A percentile compares a stretch with the other conserved stretches of the same genome.
phyloP scores from a whole-genome alignment of 2,329 filamentous ascomycete genomes.

The Fonsecaea pedrosoi region DNA sequence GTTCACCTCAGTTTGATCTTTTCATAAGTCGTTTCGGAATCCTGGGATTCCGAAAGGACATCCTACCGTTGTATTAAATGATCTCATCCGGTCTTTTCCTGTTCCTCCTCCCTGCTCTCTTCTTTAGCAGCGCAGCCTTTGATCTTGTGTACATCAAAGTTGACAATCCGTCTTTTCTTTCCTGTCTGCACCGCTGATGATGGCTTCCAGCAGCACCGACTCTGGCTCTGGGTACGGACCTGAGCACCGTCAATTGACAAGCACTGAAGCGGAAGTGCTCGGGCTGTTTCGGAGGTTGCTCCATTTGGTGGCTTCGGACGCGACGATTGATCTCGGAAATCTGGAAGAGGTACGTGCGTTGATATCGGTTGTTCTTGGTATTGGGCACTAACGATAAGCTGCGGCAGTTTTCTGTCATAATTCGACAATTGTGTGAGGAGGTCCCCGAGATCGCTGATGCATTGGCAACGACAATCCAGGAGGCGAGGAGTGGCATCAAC shows the following conservation, averaged over 20 bases:
- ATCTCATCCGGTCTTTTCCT: too few relatives aligned
- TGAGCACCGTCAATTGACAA: background rate
- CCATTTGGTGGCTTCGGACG: background rate
- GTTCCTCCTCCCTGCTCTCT: too few relatives aligned
- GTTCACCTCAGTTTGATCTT: background rate
- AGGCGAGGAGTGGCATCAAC: background rate
- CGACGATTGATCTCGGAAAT: background rate
- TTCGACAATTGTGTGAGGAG: background rate
- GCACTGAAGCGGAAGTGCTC: background rate
- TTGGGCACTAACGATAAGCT: too few relatives aligned
- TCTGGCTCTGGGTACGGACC: too few relatives aligned
- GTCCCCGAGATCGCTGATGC: background rate
- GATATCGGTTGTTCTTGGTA: too few relatives aligned
- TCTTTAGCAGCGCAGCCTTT: too few relatives aligned
- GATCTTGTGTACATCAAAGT: too few relatives aligned
- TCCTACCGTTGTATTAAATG: background rate
- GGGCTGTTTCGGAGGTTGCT: background rate
- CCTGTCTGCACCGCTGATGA: too few relatives aligned
- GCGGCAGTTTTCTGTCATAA: background rate
- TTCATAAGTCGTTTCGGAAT: background rate
- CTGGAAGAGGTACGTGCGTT: background rate
- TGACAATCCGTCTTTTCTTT: background rate
- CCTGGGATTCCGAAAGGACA: background rate
- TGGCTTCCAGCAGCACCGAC: too few relatives aligned
- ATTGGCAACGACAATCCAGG: background rate